Conservation (phyloP, 1,139 yeast genomes). For the Geotrichum carabidarum region DNA sequence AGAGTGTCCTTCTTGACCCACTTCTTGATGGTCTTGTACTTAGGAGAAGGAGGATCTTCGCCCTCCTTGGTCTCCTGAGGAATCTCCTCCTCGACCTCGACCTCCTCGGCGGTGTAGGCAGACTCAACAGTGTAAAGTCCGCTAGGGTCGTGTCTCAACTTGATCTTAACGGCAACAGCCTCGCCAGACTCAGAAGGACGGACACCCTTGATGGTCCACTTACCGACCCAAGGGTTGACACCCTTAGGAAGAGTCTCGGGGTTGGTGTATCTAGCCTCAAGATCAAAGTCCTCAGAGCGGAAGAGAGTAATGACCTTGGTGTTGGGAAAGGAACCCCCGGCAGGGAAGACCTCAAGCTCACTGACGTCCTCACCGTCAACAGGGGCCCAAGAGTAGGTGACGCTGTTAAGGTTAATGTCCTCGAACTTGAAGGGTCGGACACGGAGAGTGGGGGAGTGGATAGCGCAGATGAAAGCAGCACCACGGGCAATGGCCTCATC, state of each 20-base stretch:
- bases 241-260: slow-evolving; percentile 68
- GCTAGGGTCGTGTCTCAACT: slow-evolving; percentile 94
- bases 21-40: slow-evolving; percentile 87
- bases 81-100: slow-evolving; percentile 69
- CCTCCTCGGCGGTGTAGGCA: slow-evolving; percentile 93
- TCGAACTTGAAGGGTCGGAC: slow-evolving; percentile 98
- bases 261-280: slow-evolving; percentile 82
- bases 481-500: slow-evolving; percentile 99
- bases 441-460: slow-evolving; percentile 97
- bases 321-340: slow-evolving; percentile 87
- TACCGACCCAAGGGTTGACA: slow-evolving; percentile 60
- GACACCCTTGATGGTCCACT: slow-evolving; percentile 85
- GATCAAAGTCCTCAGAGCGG: slow-evolving; percentile 83
- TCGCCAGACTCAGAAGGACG: slow-evolving; percentile 69
- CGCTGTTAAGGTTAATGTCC: slow-evolving; percentile 87
- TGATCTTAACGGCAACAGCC: slow-evolving; percentile 81
- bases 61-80: slow-evolving; percentile 54
- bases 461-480: slow-evolving; percentile 97
- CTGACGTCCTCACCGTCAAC: slow-evolving; percentile 85
- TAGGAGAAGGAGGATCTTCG: slow-evolving; percentile 60
- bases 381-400: slow-evolving; percentile 92
- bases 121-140: slow-evolving; percentile 92
- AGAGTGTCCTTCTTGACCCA: slow-evolving; percentile 87
- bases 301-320: slow-evolving; percentile 91
- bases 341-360: slow-evolving; percentile 94